Base-by-base conservation (phyloP, 306 rosid species). In the Canavalia gladiata region DNA sequence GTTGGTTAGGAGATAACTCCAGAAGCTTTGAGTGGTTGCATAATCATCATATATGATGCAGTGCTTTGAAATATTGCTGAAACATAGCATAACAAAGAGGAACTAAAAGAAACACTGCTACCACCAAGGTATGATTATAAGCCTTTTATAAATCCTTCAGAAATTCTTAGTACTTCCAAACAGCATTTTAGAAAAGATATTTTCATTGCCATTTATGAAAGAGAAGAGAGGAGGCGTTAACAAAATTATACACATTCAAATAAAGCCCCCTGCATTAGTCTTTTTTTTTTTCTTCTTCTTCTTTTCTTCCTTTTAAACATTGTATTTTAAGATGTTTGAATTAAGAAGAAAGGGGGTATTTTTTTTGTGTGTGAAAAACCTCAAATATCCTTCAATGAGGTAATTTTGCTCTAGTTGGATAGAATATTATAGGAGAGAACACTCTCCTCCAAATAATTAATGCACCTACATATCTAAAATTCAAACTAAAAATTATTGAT, bases 11-110 rank as follows among this genome's bases (percentile, higher is more conserved):
- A 60, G 52, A 81, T 49, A 74, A 77, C 39, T 56, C 76, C 66
- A 52, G 49, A 72, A 72, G 55, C 55, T 35, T 60, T 77, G 33
- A 74, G 81, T 75, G 74, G 87, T 77, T 66, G 56, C 42, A 68
- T 42, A 28, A 55, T 83, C 41, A 70, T 60, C 74, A 83, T 58
- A 51, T 65, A 30, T 73, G 46, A 25, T 74, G 58, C 25, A 34
- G 8, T 64, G 63, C 76, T 77, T 66, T 73, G 41, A 74, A 74
- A 50, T 42, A 42, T 72, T 6, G 50, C 50, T 46, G 70, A 68
- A 74, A 78, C 81, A 76, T 86, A 52, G 68, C 68, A 55, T 13
- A 8, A 67, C 57, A 64, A 43, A 51, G 46, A 68, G 72, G 71
- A 43, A 52, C 65, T 42, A 51, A 30, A 62, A 43, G 63, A 78